Base-by-base conservation (phyloP, 768 basidiomycete genomes). In the Favolaschia claudopus region DNA sequence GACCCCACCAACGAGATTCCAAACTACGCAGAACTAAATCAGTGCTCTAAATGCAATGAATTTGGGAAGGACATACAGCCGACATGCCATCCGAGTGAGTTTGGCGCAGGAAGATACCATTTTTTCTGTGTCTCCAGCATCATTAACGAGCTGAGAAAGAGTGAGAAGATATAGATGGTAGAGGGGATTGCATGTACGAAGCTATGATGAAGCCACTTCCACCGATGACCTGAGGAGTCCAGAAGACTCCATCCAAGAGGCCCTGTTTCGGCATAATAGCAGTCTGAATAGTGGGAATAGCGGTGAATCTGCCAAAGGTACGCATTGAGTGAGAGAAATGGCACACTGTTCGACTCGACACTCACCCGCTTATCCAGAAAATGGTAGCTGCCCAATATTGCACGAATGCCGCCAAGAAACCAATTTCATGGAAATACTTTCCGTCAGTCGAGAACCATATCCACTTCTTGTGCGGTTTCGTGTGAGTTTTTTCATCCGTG, bases 161-260 rank as follows among this genome's bases (percentile, higher is more conserved):
- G 5, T 13, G 44, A 22, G n/a, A 6, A 42, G 24, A 4, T 33
- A 5, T 22, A 31, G 27, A 19, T 38, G 14, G n/a, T 39, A 25
- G 32, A 12, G 37, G 20, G 46, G 33, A 45, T 25, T 52, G 22
- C 32, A 27, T 19, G 37, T 55, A 78, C 78, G 76, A 69, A 62
- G 80, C 79, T 46, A 86, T 76, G 48, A 87, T 79, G 67, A 87
- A 89, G 1, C 87, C 86, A 1, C 70, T 71, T 0, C 86, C 87
- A 34, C 87, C 87, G 19, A 88, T 66, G 10, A 89, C 85, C 62
- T 88, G 86, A 0, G 87, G 87, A 1, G 82, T 77, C 85, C 85
- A 88, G 68, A 76, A 88, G 29, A 84, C 78, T 12, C 84, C 81
- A 58, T 85, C 79, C 15, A 76, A 56, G 3, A 79, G 54, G 7